These are phyloP conservation scores for Macrolepiota dolichaula DNA, from an alignment of 768 basidiomycete species.

Conservation along the genomic window DNA sequence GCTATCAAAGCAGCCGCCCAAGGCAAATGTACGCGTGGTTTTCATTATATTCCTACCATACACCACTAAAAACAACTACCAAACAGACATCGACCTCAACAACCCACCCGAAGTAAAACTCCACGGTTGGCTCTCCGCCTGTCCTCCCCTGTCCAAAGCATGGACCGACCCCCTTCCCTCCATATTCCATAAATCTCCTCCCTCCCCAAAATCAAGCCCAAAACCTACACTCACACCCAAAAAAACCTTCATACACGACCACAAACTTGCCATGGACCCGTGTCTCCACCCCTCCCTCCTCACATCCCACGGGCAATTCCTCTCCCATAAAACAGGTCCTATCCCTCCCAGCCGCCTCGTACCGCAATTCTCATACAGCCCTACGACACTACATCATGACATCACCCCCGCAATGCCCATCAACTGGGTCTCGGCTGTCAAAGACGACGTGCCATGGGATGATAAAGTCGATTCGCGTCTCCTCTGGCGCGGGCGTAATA, in stretches of 20 bases:
- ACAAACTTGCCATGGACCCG: conserved; percentile 41
- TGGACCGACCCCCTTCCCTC: conserved; percentile 19
- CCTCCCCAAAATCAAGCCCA: conserved; percentile 15
- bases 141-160: conserved; percentile 31
- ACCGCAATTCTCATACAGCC: conserved; percentile 49
- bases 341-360: conserved; percentile 34
- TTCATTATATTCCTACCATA: background rate
- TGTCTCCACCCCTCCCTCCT: conserved; percentile 39
- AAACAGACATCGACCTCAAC: conserved; percentile 29
- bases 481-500: conserved; percentile 73
- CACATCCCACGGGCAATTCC: conserved; percentile 46
- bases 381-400: conserved; percentile 48
- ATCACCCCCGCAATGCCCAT: conserved; percentile 44
- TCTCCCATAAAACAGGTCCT: conserved; percentile 45
- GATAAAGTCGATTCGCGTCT: conserved; percentile 53
- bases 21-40: conserved; percentile 32
- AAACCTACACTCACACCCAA: conserved; percentile 16
- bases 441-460: conserved; percentile 53
- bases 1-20: conserved; percentile 34
- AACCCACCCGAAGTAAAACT: conserved; percentile 27
- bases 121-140: conserved; percentile 35
- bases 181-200: conserved; percentile 17
- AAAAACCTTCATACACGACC: conserved; percentile 46
- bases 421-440: conserved; percentile 38
- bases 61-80: background rate